Percentiles rank a stretch among this genome's conserved stretches.
Evolutionary conservation across 169 alveolate genomes (phyloP).

Genomic region (Cystoisospora suis): DNA sequence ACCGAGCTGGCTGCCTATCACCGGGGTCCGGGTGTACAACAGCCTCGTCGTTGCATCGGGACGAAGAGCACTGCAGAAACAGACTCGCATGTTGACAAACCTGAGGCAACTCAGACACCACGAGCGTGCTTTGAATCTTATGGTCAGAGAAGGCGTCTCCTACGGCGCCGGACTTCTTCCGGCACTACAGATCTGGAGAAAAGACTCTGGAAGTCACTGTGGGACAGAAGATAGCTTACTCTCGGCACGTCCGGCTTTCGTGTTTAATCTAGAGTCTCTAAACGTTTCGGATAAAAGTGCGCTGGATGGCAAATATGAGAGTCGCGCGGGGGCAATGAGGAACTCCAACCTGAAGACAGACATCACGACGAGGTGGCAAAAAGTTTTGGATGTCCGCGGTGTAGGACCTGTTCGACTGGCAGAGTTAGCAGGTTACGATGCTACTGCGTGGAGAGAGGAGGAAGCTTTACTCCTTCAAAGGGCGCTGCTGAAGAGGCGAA

Average conservation of each 20-base stretch:
- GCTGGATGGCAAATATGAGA: not conserved
- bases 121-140: conserved; percentile 49
- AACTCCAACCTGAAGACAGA: not conserved
- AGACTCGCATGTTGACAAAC: conserved; percentile 58
- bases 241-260: not conserved
- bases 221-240: not conserved
- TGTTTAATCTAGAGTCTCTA: not conserved
- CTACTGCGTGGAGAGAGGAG: not conserved
- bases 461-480: not conserved
- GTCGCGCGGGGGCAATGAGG: not conserved
- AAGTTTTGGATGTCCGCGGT: conserved; percentile 22
- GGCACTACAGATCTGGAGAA: conserved; percentile 54
- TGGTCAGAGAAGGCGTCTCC: conserved; percentile 51
- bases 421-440: conserved; percentile 20
- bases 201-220: no score
- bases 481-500: not conserved
- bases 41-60: conserved; percentile 54
- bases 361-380: not conserved
- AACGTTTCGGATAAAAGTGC: not conserved
- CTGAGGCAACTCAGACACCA: conserved; percentile 63
- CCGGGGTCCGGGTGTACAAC: conserved; percentile 42
- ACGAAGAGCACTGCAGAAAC: conserved; percentile 49
- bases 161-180: conserved; percentile 47
- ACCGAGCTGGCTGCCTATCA: conserved; percentile 37
- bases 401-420: not conserved